Evolutionary conservation across 1,139 yeast genomes (phyloP).

Genomic region (Neolecta irregularis): DNA sequence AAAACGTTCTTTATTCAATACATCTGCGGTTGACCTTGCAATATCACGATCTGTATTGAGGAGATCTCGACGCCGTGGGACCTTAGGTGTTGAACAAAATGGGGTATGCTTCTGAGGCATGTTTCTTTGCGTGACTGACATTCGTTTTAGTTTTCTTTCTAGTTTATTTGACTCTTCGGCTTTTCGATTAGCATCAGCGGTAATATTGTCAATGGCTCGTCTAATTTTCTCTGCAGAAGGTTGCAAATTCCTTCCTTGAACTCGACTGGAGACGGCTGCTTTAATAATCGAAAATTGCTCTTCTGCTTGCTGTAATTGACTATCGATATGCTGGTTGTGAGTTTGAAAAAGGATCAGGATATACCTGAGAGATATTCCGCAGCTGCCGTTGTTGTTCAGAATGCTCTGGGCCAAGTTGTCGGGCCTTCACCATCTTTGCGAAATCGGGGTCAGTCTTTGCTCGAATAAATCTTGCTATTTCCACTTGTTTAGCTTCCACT

Average conservation of each 20-base stretch:
- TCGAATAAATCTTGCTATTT: slow-evolving; percentile 9
- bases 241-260: background rate
- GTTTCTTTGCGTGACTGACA: background rate
- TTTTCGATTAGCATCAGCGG: background rate
- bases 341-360: background rate
- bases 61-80: background rate
- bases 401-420: slow-evolving; percentile 11
- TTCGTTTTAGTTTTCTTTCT: slow-evolving; percentile 1
- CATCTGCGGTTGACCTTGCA: slow-evolving; percentile 2
- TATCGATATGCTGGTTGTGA: slow-evolving; percentile 5
- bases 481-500: slow-evolving; percentile 11
- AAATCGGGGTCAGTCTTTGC: slow-evolving; percentile 9
- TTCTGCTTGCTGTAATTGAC: slow-evolving; percentile 7
- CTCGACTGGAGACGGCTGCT: slow-evolving; percentile 5
- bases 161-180: slow-evolving; percentile 7
- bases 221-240: slow-evolving; percentile 10
- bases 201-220: slow-evolving; percentile 7
- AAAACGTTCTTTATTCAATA: slow-evolving; percentile 1
- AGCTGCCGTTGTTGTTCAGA: slow-evolving; percentile 9
- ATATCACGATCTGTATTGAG: background rate
- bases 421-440: slow-evolving; percentile 4
- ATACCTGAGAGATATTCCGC: slow-evolving; percentile 5
- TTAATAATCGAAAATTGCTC: slow-evolving; percentile 7
- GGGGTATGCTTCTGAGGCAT: background rate
- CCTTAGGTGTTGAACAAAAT: background rate